A percentile compares a stretch with the other conserved stretches of the same genome.
Conservation (phyloP, 129 eudicot genomes). For the Centrapalus pauciflorus region DNA sequence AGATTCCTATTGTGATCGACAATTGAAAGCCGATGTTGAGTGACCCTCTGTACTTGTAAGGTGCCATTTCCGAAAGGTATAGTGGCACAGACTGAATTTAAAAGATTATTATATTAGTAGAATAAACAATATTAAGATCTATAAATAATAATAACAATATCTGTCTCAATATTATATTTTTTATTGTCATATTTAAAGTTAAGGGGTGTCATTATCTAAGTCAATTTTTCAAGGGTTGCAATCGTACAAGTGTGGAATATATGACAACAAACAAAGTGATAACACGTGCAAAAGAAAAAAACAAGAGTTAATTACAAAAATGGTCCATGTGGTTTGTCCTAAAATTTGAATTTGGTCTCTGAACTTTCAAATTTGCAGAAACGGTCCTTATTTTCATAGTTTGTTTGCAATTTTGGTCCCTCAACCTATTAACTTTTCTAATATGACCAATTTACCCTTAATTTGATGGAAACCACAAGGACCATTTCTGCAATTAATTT, state of each 20-base stretch:
- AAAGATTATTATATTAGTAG: too few species aligned
- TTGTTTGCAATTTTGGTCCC: too few species aligned
- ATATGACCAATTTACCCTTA: too few species aligned
- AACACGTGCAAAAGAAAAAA: conserved; percentile 34
- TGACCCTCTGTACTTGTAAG: conserved; percentile 86
- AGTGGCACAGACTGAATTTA: conserved; percentile 91
- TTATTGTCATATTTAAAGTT: neutral
- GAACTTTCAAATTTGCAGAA: too few species aligned
- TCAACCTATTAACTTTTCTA: too few species aligned
- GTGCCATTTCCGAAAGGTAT: conserved; percentile 94
- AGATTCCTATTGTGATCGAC: conserved; percentile 78
- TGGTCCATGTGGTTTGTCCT: too few species aligned
- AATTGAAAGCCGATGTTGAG: conserved; percentile 80
- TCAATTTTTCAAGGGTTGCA: conserved; percentile 32
- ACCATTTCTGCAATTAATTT: too few species aligned
- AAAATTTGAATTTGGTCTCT: too few species aligned
- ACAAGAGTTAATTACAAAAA: too few species aligned
- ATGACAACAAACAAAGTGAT: conserved; percentile 23
- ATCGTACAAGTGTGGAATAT: conserved; percentile 35
- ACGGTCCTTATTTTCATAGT: too few species aligned
- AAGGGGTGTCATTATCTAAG: conserved; percentile 22
- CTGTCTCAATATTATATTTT: neutral
- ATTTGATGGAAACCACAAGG: too few species aligned
- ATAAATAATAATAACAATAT: neutral
- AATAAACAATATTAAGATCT: neutral